These are phyloP conservation scores for Acacia acuminata DNA, from an alignment of 306 rosid genomes.

Conservation along the genomic window DNA sequence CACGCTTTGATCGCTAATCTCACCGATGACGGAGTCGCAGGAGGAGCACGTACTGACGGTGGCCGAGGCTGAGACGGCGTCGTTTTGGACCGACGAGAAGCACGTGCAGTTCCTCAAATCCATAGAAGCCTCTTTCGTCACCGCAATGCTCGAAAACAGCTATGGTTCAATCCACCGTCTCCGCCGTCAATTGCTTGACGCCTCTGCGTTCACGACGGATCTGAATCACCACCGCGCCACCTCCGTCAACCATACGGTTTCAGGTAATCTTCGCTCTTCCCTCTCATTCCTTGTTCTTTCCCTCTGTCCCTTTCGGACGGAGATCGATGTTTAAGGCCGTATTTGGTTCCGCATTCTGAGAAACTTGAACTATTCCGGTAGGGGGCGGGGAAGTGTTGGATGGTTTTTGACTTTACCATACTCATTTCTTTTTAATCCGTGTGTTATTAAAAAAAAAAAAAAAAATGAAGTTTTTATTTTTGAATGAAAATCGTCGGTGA, in stretches of 20 bases:
- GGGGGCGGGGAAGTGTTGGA: background rate
- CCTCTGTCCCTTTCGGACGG: background rate
- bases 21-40: conserved; percentile 15
- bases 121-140: conserved; percentile 86
- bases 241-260: conserved; percentile 30
- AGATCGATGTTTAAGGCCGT: background rate
- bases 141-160: conserved; percentile 53
- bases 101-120: conserved; percentile 64
- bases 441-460: too few species aligned
- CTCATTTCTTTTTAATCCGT: background rate
- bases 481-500: too few species aligned
- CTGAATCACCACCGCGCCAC: conserved; percentile 31
- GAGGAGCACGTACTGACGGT: background rate
- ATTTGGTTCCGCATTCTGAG: background rate
- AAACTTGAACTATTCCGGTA: background rate
- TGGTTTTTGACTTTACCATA: background rate
- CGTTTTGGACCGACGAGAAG: conserved; percentile 78
- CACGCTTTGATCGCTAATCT: background rate
- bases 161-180: conserved; percentile 39
- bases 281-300: background rate
- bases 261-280: conserved; percentile 44
- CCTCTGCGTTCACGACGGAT: conserved; percentile 73
- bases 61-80: conserved; percentile 9
- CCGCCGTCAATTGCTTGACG: conserved; percentile 63
- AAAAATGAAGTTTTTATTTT: too few species aligned